Base-by-base conservation (phyloP, 2,329 filamentous ascomycete species). In the Neofusicoccum parvum region DNA sequence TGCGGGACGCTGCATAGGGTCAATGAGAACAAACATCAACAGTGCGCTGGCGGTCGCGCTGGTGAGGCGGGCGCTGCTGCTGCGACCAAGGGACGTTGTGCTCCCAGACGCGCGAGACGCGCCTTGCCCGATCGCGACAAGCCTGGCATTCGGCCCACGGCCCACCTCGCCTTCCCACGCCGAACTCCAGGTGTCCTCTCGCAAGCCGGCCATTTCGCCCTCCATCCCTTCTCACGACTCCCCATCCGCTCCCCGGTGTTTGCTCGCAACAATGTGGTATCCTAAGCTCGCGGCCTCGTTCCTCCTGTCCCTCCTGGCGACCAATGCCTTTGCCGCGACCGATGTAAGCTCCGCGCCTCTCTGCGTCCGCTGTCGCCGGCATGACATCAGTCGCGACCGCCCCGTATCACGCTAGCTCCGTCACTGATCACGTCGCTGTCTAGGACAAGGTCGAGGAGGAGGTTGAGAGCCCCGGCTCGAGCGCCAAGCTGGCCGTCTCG, bases 281-380 rank as follows among this genome's bases (percentile, higher is more conserved):
- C 85, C 92, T 80, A 89, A 88, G 81, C 85, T 91, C 74, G 87
- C 91, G 72, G 84, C 90, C 67, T 81, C 94, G 73, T 88, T 89
- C 72, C 80, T 94, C 68, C 82, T 92, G 79, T 90, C 90, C 68
- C 81, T 92, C 72, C 86, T 88, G 77, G 85, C 89, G 71, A 81
- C 90, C 70, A 84, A 87, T 76, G 88, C 85, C 72, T 83, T 87
- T 72, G 88, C 88, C 67, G 85, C 88, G 74, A 83, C 80, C 67
- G 82, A 83, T 73, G 86, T 90, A 83, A 75, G 87, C 83, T 70
- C 27, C 27, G 6, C 6, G 27, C 27, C 67, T 67, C 69, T 48
- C 43, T 60, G 5, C 27, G 27, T 32, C 27, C 27, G 27, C 27
- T 32, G 27, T 32, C 27, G 27, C 27, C 27, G 6, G 27, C 53